Evolutionary conservation across 2,329 filamentous ascomycete species (phyloP).

Genomic region (Fusarium anthophilum): DNA sequence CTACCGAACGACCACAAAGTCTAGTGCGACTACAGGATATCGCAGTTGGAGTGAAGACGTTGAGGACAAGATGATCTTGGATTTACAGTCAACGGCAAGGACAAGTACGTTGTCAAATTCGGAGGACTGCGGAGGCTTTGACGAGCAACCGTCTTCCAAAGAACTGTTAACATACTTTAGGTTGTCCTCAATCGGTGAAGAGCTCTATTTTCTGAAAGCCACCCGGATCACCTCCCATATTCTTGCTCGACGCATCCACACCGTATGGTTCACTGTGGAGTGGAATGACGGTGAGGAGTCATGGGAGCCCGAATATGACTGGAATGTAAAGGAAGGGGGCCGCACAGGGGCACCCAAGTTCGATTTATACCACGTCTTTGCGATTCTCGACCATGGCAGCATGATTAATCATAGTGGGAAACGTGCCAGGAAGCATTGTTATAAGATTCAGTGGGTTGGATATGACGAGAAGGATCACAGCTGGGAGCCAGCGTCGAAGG

Average conservation of each 20-base stretch:
- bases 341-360: background rate
- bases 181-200: background rate
- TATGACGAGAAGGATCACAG: background rate
- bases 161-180: background rate
- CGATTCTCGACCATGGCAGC: background rate
- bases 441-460: background rate
- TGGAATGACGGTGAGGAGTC: background rate
- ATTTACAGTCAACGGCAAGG: background rate
- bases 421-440: background rate
- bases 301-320: background rate
- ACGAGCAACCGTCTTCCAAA: background rate
- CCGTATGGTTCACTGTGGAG: background rate
- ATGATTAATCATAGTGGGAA: background rate
- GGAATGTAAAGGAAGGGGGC: background rate
- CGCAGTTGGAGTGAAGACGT: background rate
- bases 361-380: background rate
- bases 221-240: background rate
- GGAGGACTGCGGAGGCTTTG: fast-evolving
- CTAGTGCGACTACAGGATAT: too few species aligned
- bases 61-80: background rate
- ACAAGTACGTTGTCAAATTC: too few species aligned
- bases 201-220: fast-evolving
- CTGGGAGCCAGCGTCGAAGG: background rate
- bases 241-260: background rate
- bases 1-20: background rate